Evolutionary conservation across 1,284 basidiomycete genomes (phyloP), one percentile per base, ranked within the genome.

Genomic region (Malassezia japonica): DNA sequence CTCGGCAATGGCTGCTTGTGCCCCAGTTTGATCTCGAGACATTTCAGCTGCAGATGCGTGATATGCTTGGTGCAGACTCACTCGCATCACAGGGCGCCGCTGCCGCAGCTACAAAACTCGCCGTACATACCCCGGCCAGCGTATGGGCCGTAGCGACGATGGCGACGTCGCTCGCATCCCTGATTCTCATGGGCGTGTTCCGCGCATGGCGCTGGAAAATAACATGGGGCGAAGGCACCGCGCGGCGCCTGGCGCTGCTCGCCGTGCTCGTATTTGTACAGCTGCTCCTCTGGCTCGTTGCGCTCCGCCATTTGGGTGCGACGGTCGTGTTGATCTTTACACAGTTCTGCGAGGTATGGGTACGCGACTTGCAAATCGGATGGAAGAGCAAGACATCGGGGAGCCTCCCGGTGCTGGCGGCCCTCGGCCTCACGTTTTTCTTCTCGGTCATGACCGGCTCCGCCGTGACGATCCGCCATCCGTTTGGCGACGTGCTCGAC

Each of bases 301-400:
- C 67, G 10, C 46, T 70, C n/a, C 51, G 53, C 34, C 59, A 64
- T 25, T 59, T 72, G 10, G 59, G 62, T 15, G 65, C 67, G 3
- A 53, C 57, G 3, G 64, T 56, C 28, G 66, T 69, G 34, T 48
- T 72, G 45, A 60, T 70, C 27, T 72, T 70, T 33, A 66, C 68
- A 4, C 69, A 72, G 49, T 69, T 62, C 54, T 69, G 68, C 48
- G 67, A 72, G 40, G 57, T 72, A 2, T 72, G 69, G 69, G 65
- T 65, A 9, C 55, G 52, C 8, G 69, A 72, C 42, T 37, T 72
- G 16, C 58, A 55, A 15, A 60, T 59, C 25, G 54, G 57, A 20
- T 25, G 59, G 8, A 16, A 41, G 4, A 55, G 54, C 21, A 50
- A 50, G 33, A 61, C 55, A 34, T 64, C 61, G n/a, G 64, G 65